Base-by-base conservation (phyloP, 2,329 filamentous ascomycete species). In the Shiraia bambusicola region DNA sequence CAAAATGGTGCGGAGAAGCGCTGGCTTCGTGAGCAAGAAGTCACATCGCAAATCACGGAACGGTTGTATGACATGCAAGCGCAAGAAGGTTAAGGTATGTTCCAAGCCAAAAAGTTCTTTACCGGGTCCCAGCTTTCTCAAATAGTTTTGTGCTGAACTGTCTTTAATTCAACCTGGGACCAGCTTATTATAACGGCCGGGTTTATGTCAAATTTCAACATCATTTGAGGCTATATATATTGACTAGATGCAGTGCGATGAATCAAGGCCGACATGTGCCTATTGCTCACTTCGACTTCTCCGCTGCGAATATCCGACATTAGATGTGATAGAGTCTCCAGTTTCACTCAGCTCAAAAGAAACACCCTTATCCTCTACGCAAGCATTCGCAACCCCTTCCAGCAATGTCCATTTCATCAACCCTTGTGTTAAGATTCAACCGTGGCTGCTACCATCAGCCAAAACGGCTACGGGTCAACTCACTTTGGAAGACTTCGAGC, bases 51-150 rank as follows among this genome's bases (percentile, higher is more conserved):
- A 67, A 40, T 66, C 62, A 9, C 45, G 61, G 36, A 51, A 51
- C 28, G 63, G 63, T 3, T 67, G 62, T 36, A 27, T 49, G 3
- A 64, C 53, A 7, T 67, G 63, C 41, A 67, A 66, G 38, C 49
- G 49, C 13, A 67, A 64, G 49, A 67, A 64, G 42, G 59, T 66
- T 8, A 67, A 67, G 54, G 63, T 66, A 48, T 27, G 32, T 16
- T n/a, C n/a, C n/a, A n/a, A n/a, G n/a, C n/a, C n/a, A n/a, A n/a
- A n/a, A n/a, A n/a, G n/a, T n/a, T n/a, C n/a, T n/a, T n/a, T n/a
- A n/a, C n/a, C n/a, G n/a, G n/a, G n/a, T n/a, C n/a, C n/a, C n/a
- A n/a, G n/a, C n/a, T n/a, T n/a, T n/a, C n/a, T n/a, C n/a, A n/a
- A n/a, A n/a, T n/a, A n/a, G n/a, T n/a, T 29, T 15, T 24, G 14